A percentile compares a stretch with the other conserved stretches of the same genome.
Conservation (phyloP, 1,139 yeast genomes). For the Pichia sp. region DNA sequence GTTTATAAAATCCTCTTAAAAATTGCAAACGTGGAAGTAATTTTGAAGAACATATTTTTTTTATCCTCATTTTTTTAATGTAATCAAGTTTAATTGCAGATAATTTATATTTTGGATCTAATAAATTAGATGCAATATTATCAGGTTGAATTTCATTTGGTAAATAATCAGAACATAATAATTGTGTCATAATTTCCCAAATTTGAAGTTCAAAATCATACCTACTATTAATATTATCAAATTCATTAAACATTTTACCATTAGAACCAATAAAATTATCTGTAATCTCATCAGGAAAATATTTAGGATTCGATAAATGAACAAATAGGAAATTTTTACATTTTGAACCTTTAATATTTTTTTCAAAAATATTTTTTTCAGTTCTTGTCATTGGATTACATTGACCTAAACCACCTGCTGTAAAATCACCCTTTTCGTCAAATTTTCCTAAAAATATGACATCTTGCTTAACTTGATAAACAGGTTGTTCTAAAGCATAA, state of each 20-base stretch:
- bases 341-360: constrained; percentile 15
- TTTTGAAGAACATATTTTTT: constrained; percentile 26
- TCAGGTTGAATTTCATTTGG: constrained; percentile 8
- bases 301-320: constrained; percentile 66
- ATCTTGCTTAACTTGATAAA: constrained; percentile 45
- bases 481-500: constrained; percentile 41
- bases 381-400: constrained; percentile 41
- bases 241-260: constrained; percentile 25
- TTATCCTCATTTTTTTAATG: constrained; percentile 23
- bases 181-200: constrained; percentile 33
- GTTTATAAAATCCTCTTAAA: constrained; percentile 18
- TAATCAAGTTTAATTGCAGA: constrained; percentile 28
- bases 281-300: constrained; percentile 45
- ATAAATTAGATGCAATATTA: constrained; percentile 15
- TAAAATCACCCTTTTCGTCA: constrained; percentile 33
- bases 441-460: constrained; percentile 49
- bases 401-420: constrained; percentile 56
- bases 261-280: constrained; percentile 37
- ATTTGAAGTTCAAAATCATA: constrained; percentile 35
- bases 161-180: constrained; percentile 30
- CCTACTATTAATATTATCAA: constrained; percentile 26
- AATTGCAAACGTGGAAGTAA: constrained; percentile 31
- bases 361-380: constrained; percentile 21
- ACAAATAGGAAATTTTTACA: constrained; percentile 36
- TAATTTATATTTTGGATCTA: constrained; percentile 19